A percentile compares a stretch with the other conserved stretches of the same genome.
Conservation (phyloP, 1,284 basidiomycete species). For the Ustilago trichophora region DNA sequence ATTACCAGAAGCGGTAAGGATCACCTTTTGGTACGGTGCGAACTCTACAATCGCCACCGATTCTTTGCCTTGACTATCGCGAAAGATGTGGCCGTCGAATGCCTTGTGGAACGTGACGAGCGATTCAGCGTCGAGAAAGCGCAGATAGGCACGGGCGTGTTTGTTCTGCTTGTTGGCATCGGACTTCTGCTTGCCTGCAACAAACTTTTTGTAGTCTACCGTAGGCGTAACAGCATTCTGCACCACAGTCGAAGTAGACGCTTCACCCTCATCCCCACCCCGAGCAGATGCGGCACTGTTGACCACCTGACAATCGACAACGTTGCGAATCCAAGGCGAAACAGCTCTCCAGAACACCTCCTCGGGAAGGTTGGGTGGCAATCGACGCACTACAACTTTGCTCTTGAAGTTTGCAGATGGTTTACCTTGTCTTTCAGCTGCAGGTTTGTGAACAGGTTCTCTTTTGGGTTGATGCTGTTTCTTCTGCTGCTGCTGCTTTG, state of each 20-base stretch:
- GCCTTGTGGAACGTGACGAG: conserved; percentile 80
- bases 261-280: not conserved
- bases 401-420: conserved; percentile 68
- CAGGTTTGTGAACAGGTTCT: not conserved
- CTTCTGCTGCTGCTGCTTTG: conserved; percentile 33
- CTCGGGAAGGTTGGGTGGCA: conserved; percentile 91
- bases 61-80: conserved; percentile 89
- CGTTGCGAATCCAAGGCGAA: conserved; percentile 76
- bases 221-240: conserved; percentile 12
- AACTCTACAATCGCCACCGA: conserved; percentile 90
- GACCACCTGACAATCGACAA: conserved; percentile 70
- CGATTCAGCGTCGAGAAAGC: conserved; percentile 79
- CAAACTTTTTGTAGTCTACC: conserved; percentile 50
- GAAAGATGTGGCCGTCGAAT: conserved; percentile 91
- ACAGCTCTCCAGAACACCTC: conserved; percentile 92
- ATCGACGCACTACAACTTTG: conserved; percentile 85
- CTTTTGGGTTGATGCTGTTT: conserved; percentile 5
- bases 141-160: conserved; percentile 85
- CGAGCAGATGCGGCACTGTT: conserved; percentile 53
- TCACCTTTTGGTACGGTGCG: conserved; percentile 87
- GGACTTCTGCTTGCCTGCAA: conserved; percentile 54
- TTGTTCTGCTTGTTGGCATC: conserved; percentile 47
- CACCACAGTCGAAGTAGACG: not conserved
- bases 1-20: not conserved
- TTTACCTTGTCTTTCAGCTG: conserved; percentile 10